phyloP scores from a whole-genome alignment of 1,284 basidiomycete genomes.

The Thecaphora frezii region DNA sequence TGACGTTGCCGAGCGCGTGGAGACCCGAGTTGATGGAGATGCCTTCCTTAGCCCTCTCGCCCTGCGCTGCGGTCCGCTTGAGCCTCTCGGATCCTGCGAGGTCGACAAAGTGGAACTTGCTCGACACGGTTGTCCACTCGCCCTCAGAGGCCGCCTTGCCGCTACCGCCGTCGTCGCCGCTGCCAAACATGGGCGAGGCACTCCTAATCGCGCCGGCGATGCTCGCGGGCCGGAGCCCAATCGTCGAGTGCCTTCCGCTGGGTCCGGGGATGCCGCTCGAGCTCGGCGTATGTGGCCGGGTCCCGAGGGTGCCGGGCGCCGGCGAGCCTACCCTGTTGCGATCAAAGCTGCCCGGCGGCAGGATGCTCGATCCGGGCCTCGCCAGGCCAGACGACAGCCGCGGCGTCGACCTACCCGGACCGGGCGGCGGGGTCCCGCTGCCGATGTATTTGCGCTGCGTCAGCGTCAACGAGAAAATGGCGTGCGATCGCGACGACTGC shows the following conservation, averaged over 20 bases:
- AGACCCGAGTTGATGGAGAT: constrained; percentile 85
- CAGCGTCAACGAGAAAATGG: constrained; percentile 94
- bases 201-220: constrained; percentile 2
- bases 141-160: constrained; percentile 15
- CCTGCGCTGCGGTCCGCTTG: constrained; percentile 65
- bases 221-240: constrained; percentile 34
- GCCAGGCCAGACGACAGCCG: constrained; percentile 11
- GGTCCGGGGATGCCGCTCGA: constrained; percentile 14
- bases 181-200: constrained; percentile 1
- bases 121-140: constrained; percentile 76
- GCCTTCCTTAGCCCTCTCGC: constrained; percentile 94
- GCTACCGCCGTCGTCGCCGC: not conserved
- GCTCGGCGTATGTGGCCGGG: constrained; percentile 11
- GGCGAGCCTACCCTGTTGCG: constrained; percentile 3
- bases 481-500: constrained; percentile 94
- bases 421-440: constrained; percentile 30
- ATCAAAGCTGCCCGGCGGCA: constrained; percentile 1
- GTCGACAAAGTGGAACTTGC: constrained; percentile 98
- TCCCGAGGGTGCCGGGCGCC: constrained; percentile 23
- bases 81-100: constrained; percentile 88
- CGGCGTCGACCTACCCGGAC: constrained; percentile 10
- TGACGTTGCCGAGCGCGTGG: constrained; percentile 94
- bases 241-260: constrained; percentile 18
- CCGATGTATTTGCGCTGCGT: constrained; percentile 63
- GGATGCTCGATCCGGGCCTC: constrained; percentile 14